These are phyloP conservation scores for Trametes sanguinea DNA, from an alignment of 768 basidiomycete genomes.

Conservation along the genomic window DNA sequence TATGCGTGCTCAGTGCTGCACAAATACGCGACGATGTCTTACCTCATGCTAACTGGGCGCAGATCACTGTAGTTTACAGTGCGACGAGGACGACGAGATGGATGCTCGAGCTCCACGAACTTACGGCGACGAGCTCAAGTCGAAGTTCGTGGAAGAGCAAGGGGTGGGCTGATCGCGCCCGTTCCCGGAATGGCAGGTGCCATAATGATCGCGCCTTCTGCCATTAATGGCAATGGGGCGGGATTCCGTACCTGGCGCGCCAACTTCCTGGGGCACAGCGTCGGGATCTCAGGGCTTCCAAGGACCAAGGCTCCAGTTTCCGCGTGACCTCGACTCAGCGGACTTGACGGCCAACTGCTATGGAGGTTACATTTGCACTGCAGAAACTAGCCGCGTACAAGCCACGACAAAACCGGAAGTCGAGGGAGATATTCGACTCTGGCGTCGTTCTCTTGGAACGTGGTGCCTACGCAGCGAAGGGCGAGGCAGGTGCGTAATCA, in stretches of 20 bases:
- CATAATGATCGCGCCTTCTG: not conserved
- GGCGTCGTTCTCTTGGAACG: constrained; percentile 35
- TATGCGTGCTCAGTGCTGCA: not conserved
- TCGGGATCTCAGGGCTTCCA: too few species aligned
- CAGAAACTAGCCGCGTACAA: constrained; percentile 39
- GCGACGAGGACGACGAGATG: not conserved
- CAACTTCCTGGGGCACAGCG: not conserved
- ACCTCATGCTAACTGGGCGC: constrained; percentile 1
- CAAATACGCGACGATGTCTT: not conserved
- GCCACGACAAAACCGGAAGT: constrained; percentile 32
- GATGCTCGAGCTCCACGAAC: too few species aligned
- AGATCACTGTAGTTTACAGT: too few species aligned
- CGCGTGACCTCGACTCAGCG: not conserved
- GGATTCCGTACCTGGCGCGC: not conserved
- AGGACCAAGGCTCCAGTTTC: not conserved
- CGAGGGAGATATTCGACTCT: constrained; percentile 38
- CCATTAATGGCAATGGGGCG: not conserved
- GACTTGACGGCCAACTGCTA: constrained; percentile 6
- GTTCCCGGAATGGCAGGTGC: not conserved
- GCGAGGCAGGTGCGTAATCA: constrained; percentile 35
- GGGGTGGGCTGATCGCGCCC: not conserved
- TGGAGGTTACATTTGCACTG: constrained; percentile 37
- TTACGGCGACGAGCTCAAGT: too few species aligned
- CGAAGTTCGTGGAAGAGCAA: too few species aligned
- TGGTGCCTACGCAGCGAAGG: constrained; percentile 31